Evolutionary conservation across 495 filamentous ascomycete genomes (phyloP), one percentile per base, ranked within the genome.

Genomic region (Thermothielavioides terrestris): DNA sequence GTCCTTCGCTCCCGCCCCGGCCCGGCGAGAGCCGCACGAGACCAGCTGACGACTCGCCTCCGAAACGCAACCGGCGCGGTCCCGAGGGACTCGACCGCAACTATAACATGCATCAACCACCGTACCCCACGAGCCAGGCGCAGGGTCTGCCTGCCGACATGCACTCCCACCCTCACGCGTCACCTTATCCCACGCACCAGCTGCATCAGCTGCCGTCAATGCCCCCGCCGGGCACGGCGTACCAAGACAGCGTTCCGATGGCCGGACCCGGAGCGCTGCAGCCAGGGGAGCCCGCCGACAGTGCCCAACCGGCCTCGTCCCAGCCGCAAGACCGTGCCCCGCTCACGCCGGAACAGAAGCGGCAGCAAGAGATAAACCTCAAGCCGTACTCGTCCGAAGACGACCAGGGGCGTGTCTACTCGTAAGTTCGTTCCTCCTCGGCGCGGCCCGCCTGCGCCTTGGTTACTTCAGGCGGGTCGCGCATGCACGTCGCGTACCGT

Each of bases 201-300:
- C 44, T 58, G 30, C 59, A 62, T 38, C 62, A 56, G 27, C 55
- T 61, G 22, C 63, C 63, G 21, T 52, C 63, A 21, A 62, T 66
- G 56, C 56, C 60, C 7, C 62, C 60, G 14, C 53, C 56, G 14
- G 49, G 28, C 30, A 41, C 52, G n/a, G 41, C 55, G 18, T 61
- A 61, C 46, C 58, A 50, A 55, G 63, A 64, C 26, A 43, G 46
- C 40, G 46, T 49, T 21, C 47, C 56, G 47, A 49, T 53, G 37
- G 39, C 50, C 3, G 57, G 42, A 22, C 45, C 58, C 18, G 48
- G 49, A 15, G 45, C 59, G 34, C 58, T 56, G 38, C 53, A 41
- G n/a, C 43, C 49, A 18, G 54, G 45, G 12, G 54, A 50, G 41
- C 35, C 57, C 34, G 49, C 30, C 35, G 50, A 57, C 28, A 54